phyloP scores from a whole-genome alignment of 495 filamentous ascomycete species.

The Acidomyces sp. region DNA sequence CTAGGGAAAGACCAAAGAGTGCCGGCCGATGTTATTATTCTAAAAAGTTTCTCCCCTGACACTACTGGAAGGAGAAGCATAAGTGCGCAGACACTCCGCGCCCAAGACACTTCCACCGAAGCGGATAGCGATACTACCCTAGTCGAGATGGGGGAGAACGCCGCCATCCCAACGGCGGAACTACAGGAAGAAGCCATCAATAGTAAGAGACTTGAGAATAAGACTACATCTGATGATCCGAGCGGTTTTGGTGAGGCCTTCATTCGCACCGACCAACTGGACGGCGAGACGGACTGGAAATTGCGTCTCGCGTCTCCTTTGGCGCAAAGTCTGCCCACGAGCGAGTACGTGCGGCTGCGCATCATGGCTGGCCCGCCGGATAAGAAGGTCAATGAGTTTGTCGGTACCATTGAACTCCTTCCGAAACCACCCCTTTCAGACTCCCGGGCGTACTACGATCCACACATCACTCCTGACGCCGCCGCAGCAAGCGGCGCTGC shows the following conservation, averaged over 20 bases:
- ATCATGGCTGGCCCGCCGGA: slow-evolving; percentile 80
- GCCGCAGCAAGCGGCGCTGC: slow-evolving; percentile 6
- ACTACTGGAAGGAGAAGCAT: slow-evolving; percentile 17
- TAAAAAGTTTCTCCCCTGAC: slow-evolving; percentile 71
- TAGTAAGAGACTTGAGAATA: slow-evolving; percentile 5
- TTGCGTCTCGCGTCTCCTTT: slow-evolving; percentile 72
- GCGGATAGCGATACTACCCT: slow-evolving; percentile 27
- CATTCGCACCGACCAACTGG: slow-evolving; percentile 92
- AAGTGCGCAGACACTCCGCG: slow-evolving; percentile 3
- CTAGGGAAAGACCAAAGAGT: slow-evolving; percentile 81
- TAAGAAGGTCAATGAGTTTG: slow-evolving; percentile 83
- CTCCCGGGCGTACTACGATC: too few relatives aligned
- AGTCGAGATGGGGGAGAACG: slow-evolving; percentile 25
- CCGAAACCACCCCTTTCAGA: slow-evolving; percentile 19
- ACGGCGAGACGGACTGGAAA: slow-evolving; percentile 99
- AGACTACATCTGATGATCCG: slow-evolving; percentile 12
- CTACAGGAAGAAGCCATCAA: slow-evolving; percentile 2
- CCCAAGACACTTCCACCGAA: slow-evolving; percentile 18
- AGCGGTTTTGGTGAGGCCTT: slow-evolving; percentile 66
- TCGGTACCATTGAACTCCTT: slow-evolving; percentile 61
- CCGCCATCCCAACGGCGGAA: slow-evolving; percentile 12
- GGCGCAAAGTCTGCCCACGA: slow-evolving; percentile 57
- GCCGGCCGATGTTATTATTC: slow-evolving; percentile 85
- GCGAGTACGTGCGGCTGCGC: slow-evolving; percentile 57
- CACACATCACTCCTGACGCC: slow-evolving; percentile 22